phyloP scores from a whole-genome alignment of 1,284 basidiomycete genomes.

The Boletellus sp. region DNA sequence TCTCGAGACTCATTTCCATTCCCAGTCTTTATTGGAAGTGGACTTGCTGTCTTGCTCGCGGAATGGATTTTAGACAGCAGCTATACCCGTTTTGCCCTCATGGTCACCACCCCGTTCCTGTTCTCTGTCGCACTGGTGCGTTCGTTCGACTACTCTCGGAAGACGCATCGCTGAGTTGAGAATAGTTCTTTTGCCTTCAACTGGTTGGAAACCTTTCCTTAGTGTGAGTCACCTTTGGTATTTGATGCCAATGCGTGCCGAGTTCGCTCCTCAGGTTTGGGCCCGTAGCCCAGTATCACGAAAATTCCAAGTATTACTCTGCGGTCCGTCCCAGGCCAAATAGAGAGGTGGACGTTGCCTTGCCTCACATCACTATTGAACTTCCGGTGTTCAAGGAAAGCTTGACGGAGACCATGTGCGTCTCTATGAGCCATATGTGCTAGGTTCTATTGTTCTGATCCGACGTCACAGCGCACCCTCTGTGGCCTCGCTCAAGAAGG shows the following conservation, averaged over 20 bases:
- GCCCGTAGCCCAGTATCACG: constrained; percentile 72
- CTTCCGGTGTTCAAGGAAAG: constrained; percentile 82
- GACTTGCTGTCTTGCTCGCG: constrained; percentile 52
- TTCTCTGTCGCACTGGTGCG: constrained; percentile 68
- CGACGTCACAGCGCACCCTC: constrained; percentile 60
- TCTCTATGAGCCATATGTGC: constrained; percentile 2
- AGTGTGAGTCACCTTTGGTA: constrained; percentile 12
- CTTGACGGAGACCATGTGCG: constrained; percentile 64
- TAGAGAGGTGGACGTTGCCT: constrained; percentile 51
- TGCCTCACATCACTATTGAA: constrained; percentile 75
- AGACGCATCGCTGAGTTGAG: constrained; percentile 5
- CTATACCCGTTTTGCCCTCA: constrained; percentile 60
- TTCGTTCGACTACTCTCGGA: constrained; percentile 19
- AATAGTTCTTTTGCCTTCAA: constrained; percentile 60
- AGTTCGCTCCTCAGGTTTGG: constrained; percentile 46
- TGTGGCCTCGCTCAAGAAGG: constrained; percentile 76
- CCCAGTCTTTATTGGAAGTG: constrained; percentile 60
- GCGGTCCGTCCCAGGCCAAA: constrained; percentile 55
- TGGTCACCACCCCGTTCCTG: constrained; percentile 65
- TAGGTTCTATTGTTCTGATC: neutral
- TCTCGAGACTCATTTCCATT: constrained; percentile 10
- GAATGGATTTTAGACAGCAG: constrained; percentile 70
- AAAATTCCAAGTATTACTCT: constrained; percentile 71
- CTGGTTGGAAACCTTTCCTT: constrained; percentile 59
- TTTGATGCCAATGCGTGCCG: neutral